Evolutionary conservation across 805 yeast species (phyloP).

Genomic region (Saturnispora dispora): DNA sequence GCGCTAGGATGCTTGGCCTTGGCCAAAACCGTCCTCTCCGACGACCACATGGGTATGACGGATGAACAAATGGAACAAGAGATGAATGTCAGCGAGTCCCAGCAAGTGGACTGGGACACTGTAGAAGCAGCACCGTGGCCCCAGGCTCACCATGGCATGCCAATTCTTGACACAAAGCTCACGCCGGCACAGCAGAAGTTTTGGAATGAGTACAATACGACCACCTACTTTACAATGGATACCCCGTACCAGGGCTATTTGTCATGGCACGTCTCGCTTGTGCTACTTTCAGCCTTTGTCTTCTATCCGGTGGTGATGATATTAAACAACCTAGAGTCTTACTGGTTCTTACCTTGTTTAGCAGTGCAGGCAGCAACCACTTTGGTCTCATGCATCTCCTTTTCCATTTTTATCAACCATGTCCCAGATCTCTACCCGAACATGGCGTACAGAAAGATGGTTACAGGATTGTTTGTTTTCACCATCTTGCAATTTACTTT

Average conservation of each 20-base stretch:
- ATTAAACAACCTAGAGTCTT: constrained; percentile 48
- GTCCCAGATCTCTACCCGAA: constrained; percentile 67
- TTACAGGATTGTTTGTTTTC: constrained; percentile 47
- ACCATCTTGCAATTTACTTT: constrained; percentile 44
- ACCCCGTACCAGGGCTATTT: constrained; percentile 43
- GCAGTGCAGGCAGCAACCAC: constrained; percentile 40
- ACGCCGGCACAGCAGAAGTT: constrained; percentile 62
- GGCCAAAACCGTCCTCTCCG: background rate
- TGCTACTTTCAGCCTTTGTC: constrained; percentile 37
- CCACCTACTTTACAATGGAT: constrained; percentile 56
- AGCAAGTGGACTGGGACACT: constrained; percentile 6
- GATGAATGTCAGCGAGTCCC: background rate
- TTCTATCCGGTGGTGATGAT: constrained; percentile 63
- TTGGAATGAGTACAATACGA: constrained; percentile 75
- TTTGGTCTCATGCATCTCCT: constrained; percentile 42
- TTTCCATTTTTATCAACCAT: constrained; percentile 47
- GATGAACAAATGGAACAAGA: background rate
- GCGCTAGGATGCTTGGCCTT: background rate
- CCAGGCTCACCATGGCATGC: constrained; percentile 54
- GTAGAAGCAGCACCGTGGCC: constrained; percentile 40
- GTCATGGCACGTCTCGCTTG: constrained; percentile 42
- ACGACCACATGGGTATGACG: background rate
- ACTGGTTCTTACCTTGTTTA: constrained; percentile 50
- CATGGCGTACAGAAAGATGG: constrained; percentile 63
- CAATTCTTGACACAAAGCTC: constrained; percentile 59